phyloP scores from a whole-genome alignment of 768 basidiomycete genomes.

The Pleurotus tuber-regium region DNA sequence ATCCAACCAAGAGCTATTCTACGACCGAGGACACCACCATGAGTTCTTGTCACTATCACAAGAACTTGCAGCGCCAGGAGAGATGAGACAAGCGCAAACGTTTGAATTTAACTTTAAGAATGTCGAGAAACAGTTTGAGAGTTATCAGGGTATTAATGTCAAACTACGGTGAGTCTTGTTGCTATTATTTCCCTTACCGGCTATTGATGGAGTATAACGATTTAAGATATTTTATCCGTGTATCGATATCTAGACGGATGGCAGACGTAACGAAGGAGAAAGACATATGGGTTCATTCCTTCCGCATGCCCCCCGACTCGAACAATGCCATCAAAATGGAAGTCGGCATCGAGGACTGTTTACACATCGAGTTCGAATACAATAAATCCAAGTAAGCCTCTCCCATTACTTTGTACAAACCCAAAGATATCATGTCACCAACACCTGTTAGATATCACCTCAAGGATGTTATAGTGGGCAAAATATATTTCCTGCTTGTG shows the following conservation, averaged over 20 bases:
- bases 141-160: conserved; percentile 97
- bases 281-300: conserved; percentile 98
- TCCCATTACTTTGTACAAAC: background rate
- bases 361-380: conserved; percentile 99
- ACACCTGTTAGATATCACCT: conserved; percentile 77
- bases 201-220: background rate
- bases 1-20: conserved; percentile 70
- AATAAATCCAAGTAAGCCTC: conserved; percentile 93
- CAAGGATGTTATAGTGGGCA: conserved; percentile 98
- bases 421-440: too few relatives aligned
- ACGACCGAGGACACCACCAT: conserved; percentile 96
- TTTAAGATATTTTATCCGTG: conserved; percentile 85
- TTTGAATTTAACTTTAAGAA: conserved; percentile 99
- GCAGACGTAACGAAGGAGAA: conserved; percentile 92
- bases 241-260: conserved; percentile 87
- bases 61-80: conserved; percentile 93
- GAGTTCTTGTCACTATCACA: conserved; percentile 96
- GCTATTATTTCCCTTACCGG: background rate
- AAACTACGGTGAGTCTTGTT: conserved; percentile 73
- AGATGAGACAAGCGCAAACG: conserved; percentile 94
- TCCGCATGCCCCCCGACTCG: conserved; percentile 96
- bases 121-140: conserved; percentile 98
- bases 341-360: conserved; percentile 97
- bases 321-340: conserved; percentile 99
- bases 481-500: conserved; percentile 98